phyloP scores from a whole-genome alignment of 352 stramenopile genomes.

The Blastocystis sp. region DNA sequence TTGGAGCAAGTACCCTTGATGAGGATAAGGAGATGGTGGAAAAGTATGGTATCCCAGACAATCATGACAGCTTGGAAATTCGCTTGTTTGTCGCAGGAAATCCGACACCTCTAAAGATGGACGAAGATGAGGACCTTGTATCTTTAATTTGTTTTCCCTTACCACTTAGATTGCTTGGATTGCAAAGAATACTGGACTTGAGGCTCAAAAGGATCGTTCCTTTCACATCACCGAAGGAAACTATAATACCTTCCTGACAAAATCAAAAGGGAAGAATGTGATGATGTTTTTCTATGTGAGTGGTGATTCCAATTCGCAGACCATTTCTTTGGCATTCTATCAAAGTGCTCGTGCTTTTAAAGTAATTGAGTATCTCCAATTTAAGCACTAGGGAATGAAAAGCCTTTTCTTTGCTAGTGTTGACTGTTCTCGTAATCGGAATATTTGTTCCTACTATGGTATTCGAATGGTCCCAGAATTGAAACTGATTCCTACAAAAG shows the following conservation, averaged over 20 bases:
- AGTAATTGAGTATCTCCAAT: neutral
- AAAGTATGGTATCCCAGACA: neutral
- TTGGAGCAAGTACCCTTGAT: conserved; percentile 20
- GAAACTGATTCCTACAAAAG: neutral
- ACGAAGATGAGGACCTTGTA: conserved; percentile 17
- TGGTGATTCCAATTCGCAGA: neutral
- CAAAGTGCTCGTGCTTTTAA: neutral
- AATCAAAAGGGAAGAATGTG: neutral
- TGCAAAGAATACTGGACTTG: neutral
- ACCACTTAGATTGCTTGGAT: conserved; percentile 1
- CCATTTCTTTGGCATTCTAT: neutral
- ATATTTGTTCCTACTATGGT: neutral
- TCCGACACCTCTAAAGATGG: neutral
- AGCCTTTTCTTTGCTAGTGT: conserved; percentile 3
- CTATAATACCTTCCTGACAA: conserved; percentile 13
- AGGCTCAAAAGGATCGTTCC: neutral
- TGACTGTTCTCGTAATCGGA: neutral
- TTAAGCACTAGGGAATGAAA: neutral
- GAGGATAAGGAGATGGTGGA: neutral
- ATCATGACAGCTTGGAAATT: neutral
- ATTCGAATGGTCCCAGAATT: conserved; percentile 28
- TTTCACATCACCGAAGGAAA: neutral
- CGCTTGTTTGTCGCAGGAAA: conserved; percentile 10
- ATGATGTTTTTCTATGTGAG: conserved; percentile 21
- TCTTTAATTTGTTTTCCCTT: neutral